These are phyloP conservation scores for Penicillium robsamsonii DNA, from an alignment of 495 filamentous ascomycete species.

Conservation along the genomic window DNA sequence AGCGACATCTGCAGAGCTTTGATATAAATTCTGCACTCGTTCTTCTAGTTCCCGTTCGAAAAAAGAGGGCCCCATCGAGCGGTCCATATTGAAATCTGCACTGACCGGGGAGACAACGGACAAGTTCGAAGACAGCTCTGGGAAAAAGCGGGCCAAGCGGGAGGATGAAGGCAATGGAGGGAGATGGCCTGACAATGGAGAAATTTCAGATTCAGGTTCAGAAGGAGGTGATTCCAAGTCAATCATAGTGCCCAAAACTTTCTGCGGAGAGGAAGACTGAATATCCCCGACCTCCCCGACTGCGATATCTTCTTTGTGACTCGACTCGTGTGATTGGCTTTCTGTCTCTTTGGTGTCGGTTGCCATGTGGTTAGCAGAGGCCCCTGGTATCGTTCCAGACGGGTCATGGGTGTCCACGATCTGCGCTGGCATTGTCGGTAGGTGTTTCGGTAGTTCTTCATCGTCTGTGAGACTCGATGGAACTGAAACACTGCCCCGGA, in stretches of 20 bases:
- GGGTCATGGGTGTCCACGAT: background rate
- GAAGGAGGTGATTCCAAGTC: constrained; percentile 19
- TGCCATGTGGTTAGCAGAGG: background rate
- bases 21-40: constrained; percentile 22
- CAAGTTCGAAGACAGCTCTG: constrained; percentile 33
- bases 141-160: constrained; percentile 32
- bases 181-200: constrained; percentile 26
- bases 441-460: background rate
- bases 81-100: constrained; percentile 10
- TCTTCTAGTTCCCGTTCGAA: constrained; percentile 22
- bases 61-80: constrained; percentile 3
- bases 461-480: background rate
- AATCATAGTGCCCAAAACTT: constrained; percentile 15
- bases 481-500: background rate
- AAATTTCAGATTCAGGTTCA: constrained; percentile 28
- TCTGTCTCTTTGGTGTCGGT: background rate
- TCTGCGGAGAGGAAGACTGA: constrained; percentile 14
- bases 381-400: background rate
- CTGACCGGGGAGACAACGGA: constrained; percentile 25
- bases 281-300: background rate
- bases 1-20: background rate
- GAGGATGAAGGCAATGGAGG: constrained; percentile 3
- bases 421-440: background rate
- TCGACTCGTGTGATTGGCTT: background rate
- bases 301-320: background rate